Percentiles rank a stretch among this genome's conserved stretches.
These are phyloP conservation scores for Glonium stellatum DNA, from an alignment of 495 filamentous ascomycete genomes.

Conservation along the genomic window DNA sequence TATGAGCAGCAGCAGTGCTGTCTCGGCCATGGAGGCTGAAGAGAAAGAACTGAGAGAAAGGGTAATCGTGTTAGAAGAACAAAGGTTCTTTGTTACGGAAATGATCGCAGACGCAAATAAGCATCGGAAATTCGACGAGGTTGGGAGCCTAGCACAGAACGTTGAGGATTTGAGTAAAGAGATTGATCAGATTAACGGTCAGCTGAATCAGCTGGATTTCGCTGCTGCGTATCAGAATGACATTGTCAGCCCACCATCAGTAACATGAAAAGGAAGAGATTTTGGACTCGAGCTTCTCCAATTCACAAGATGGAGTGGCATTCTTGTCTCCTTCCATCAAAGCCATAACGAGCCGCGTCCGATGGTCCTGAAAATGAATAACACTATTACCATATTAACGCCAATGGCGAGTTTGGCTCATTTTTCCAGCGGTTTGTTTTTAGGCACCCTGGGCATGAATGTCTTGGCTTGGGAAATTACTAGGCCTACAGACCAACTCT, in stretches of 20 bases:
- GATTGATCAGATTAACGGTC: conserved; percentile 58
- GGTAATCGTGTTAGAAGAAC: conserved; percentile 88
- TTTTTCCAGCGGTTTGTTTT: too few species aligned
- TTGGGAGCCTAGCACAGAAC: conserved; percentile 69
- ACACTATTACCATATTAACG: too few species aligned
- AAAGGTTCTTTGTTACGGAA: conserved; percentile 80
- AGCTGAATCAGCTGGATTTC: conserved; percentile 51
- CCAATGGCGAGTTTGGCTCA: too few species aligned
- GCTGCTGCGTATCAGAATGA: conserved; percentile 33
- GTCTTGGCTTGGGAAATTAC: too few species aligned
- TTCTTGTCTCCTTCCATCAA: too few species aligned
- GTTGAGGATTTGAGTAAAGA: conserved; percentile 77
- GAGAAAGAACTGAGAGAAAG: conserved; percentile 80
- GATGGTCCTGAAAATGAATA: too few species aligned
- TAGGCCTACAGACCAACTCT: too few species aligned
- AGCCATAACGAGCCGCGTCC: too few species aligned
- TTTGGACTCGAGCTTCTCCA: too few species aligned
- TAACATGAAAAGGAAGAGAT: not conserved
- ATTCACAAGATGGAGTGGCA: too few species aligned
- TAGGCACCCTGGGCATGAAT: too few species aligned
- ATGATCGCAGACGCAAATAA: conserved; percentile 82
- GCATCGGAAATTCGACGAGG: conserved; percentile 82
- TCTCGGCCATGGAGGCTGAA: conserved; percentile 71
- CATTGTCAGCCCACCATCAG: conserved; percentile 11
- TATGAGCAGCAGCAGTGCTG: conserved; percentile 32